Evolutionary conservation across 305 asterid species (phyloP), one percentile per base, ranked within the genome.

Genomic region (Withania somnifera): DNA sequence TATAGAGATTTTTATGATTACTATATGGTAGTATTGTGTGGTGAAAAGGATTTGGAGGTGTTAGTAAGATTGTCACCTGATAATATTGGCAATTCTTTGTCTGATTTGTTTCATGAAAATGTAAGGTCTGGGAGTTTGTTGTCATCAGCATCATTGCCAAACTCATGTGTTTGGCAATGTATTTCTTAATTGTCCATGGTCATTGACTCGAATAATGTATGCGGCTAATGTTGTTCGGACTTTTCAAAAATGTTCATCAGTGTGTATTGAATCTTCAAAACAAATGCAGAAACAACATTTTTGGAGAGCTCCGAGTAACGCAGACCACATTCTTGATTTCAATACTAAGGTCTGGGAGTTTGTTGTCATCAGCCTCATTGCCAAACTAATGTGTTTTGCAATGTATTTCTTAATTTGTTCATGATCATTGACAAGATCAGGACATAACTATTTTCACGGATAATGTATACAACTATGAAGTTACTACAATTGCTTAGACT

Each of bases 11-110:
- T 92, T 83, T 92, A 89, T 61, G 86, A 87, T 32, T 82, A 85
- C 10, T 83, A 90, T 51, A 50, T 89, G 81, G 87, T 50, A 81
- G 78, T 80, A 32, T 81, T 88, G 87, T 87, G 84, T 30, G 86
- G 69, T 81, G 91, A 88, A 81, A 81, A 84, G 51, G 84, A 88
- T 79, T 81, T 86, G 85, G 93, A 91, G 30, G 79, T 81, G 0
- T 45, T 90, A 84, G 91, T 89, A 78, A 88, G 88, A 82, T 88
- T 81, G 78, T 90, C 95, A 52, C 95, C 98, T 13, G 93, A 91
- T 82, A 90, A 94, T 85, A 79, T 94, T 80, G 95, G 91, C 80
- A 90, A 88, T 85, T 86, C 84, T 84, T 53, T 94, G 77, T 92
- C 96, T 64, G 94, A 91, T 85, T 84, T 94, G 87, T 90, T 94